Evolutionary conservation across 1,284 basidiomycete genomes (phyloP), one percentile per base, ranked within the genome.

Genomic region (Rhodofomes roseus): DNA sequence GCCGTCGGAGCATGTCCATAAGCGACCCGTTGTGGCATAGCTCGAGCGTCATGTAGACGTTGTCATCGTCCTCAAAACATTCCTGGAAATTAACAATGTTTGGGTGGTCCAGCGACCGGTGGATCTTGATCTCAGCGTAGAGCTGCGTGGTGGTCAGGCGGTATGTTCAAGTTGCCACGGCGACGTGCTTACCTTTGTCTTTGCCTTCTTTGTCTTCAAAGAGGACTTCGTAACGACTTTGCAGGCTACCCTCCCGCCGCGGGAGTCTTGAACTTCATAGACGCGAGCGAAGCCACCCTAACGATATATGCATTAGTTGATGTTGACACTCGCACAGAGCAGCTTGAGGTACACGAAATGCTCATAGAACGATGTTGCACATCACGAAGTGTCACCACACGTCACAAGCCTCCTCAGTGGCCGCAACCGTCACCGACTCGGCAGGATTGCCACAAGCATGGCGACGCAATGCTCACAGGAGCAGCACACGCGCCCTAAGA

Each of bases 101-200:
- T 25, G 95, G 92, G 70, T 99, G 96, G 39, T 87, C 77, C 57
- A 98, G 84, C 22, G 94, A 90, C 62, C 90, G 87, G 76, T 99
- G 96, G 58, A 99, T 95, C 81, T 97, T 98, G 74, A 99, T 98
- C 82, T 99, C 96, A 62, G 96, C 96, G 69, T 96, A 98, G 61
- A 98, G 85, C 95, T 91, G 55, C 56, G 37, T 27, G 37, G 27
- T 48, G 3, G 16, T 58, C 7, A 57, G 57, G 27, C 52, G 25
- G 16, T 22, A 34, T 27, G 52, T 9, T 1, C 18, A 41, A 36
- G 52, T 14, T n/a, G 52, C 23, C 31, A 22, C 12, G 34, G 9
- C 29, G 55, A 23, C n/a, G 37, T 22, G 39, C 58, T 23, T 56
- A 91, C 93, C 82, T 95, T 95, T 20, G 93, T 96, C 75, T 94